Conservation (phyloP, 2,329 filamentous ascomycete species). For the Cladophialophora chaetospira region DNA sequence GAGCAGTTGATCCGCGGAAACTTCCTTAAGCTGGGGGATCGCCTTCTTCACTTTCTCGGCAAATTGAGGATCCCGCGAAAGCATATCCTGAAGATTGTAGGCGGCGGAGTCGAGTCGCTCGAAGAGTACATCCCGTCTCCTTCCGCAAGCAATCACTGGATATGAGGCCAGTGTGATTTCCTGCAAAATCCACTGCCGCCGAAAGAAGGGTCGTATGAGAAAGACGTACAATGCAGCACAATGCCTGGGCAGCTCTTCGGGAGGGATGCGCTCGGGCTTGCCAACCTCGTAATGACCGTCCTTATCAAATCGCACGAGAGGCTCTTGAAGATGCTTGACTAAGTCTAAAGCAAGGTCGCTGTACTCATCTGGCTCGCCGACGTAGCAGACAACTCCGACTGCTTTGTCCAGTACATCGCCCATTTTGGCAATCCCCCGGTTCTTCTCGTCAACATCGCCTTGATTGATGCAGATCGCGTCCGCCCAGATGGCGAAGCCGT, state of each 20-base stretch:
- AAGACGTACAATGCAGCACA: slow-evolving; percentile 20
- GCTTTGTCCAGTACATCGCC: slow-evolving; percentile 20
- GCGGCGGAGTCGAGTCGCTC: slow-evolving; percentile 3
- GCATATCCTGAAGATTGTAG: slow-evolving; percentile 7
- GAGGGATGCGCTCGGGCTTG: slow-evolving; percentile 1
- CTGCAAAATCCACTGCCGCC: slow-evolving; percentile 29
- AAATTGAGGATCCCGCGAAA: background rate
- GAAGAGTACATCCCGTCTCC: background rate
- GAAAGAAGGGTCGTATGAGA: slow-evolving; percentile 28
- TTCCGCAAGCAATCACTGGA: slow-evolving; percentile 24
- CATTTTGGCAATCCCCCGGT: slow-evolving; percentile 20
- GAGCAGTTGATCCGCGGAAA: background rate
- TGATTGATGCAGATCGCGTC: slow-evolving; percentile 26
- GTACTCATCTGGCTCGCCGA: slow-evolving; percentile 20
- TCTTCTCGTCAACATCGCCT: slow-evolving; percentile 18
- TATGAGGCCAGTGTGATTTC: slow-evolving; percentile 26
- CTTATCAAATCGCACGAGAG: background rate
- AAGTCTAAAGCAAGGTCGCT: slow-evolving; percentile 17
- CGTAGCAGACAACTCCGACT: slow-evolving; percentile 21
- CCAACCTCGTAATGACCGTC: slow-evolving; percentile 2
- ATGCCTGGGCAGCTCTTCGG: slow-evolving; percentile 9
- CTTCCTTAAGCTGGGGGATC: background rate
- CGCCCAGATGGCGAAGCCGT: slow-evolving; percentile 18
- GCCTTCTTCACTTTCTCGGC: slow-evolving; percentile 1
- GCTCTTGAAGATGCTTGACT: slow-evolving; percentile 18